A percentile compares a stretch with the other conserved stretches of the same genome.
Evolutionary conservation across 441 rosid species (phyloP).

Genomic region (Melastoma candidum): DNA sequence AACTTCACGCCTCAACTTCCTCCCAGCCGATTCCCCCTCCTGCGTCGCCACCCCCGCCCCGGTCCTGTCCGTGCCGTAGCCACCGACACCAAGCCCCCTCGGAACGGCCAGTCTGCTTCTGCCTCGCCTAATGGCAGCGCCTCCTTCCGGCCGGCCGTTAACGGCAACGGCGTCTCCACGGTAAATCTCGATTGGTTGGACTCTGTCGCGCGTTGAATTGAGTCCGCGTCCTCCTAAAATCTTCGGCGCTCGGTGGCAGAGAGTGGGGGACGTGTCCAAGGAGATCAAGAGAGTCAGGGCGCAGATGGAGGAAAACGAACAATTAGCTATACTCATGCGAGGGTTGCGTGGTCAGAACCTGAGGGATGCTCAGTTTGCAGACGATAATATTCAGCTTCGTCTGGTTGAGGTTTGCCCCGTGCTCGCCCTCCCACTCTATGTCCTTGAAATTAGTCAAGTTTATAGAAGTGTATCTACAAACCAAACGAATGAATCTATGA

Average conservation of each 20-base stretch:
- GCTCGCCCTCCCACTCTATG: conserved; percentile 2
- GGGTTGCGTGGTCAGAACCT: conserved; percentile 92
- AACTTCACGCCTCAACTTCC: conserved; percentile 26
- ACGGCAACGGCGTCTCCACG: conserved; percentile 44
- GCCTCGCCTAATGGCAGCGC: too few species aligned
- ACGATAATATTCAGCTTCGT: conserved; percentile 56
- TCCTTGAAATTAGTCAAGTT: background rate
- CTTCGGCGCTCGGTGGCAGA: conserved; percentile 31
- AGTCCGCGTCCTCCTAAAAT: background rate
- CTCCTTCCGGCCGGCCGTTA: too few species aligned
- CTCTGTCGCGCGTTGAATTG: background rate
- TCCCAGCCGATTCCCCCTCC: conserved; percentile 22
- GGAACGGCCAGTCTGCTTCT: too few species aligned
- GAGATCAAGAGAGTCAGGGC: conserved; percentile 92
- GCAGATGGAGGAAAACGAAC: conserved; percentile 90
- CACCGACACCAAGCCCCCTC: too few species aligned
- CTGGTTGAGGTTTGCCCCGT: conserved; percentile 62
- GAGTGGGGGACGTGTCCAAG: conserved; percentile 76
- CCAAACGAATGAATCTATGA: background rate
- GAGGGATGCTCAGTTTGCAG: conserved; percentile 76
- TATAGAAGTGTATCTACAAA: background rate
- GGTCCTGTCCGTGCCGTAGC: too few species aligned
- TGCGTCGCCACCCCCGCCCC: conserved; percentile 12
- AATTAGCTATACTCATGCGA: conserved; percentile 67
- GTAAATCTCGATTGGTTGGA: conserved; percentile 20